Evolutionary conservation across 306 rosid species (phyloP), one percentile per base, ranked within the genome.

Genomic region (Senna tora): DNA sequence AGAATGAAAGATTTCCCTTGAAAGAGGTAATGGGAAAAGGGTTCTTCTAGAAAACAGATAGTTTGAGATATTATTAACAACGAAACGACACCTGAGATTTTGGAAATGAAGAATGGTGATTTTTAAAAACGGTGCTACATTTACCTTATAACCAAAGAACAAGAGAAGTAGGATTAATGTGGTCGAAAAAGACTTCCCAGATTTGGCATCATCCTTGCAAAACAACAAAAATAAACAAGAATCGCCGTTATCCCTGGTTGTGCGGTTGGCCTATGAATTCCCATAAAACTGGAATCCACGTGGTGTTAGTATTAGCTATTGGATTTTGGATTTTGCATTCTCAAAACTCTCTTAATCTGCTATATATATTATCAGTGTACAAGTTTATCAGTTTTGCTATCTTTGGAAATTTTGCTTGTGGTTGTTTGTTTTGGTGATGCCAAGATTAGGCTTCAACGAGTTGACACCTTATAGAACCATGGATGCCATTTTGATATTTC

Each of bases 1-100:
- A 14, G 15, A 46, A 14, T 7, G 7, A 15, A 33, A 2, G 45
- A 54, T 77, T 81, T 83, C 65, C 66, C 52, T 63, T 56, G 9
- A 33, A 60, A 73, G 63, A 36, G 25, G 58, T 14, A 56, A 41
- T 30, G 53, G 30, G 61, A 32, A 43, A 59, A 33, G 15, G 65
- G 45, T 59, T 59, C 45, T 59, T 59, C 45, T 59, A 59, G 53
- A 20, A 32, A 58, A 2, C 64, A 32, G 8, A 9, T 41, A 75
- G 43, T 9, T 20, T 67, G 66, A 41, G n/a, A 62, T 55, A 13
- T 13, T 55, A 13, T 13, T 28, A 33, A 38, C 38, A 71, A 58
- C 22, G 43, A n/a, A 67, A 49, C 41, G 65, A 60, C 13, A 5
- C 72, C 17, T 9, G 39, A 13, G 41, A 53, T 36, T 9, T 25